Percentiles rank a stretch among this genome's conserved stretches.
These are phyloP conservation scores for Juncus inflexus DNA, from an alignment of 176 grass and related monocot genomes.

Conservation along the genomic window DNA sequence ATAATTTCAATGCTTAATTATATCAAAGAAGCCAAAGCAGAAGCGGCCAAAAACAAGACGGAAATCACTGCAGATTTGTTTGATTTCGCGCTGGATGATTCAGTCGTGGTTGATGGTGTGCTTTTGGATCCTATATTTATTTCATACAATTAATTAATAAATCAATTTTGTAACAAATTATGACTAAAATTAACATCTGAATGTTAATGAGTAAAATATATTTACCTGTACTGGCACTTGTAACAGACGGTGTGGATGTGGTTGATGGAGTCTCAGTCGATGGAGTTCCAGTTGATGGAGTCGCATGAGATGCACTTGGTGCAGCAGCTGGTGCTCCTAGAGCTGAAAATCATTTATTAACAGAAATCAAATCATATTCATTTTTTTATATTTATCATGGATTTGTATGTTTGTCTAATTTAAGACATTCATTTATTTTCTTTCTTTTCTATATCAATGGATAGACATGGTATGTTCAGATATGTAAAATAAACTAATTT, in stretches of 20 bases:
- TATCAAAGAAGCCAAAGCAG: slow-evolving; percentile 12
- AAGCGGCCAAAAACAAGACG: slow-evolving; percentile 17
- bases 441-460: too few relatives aligned
- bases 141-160: not conserved
- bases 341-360: slow-evolving; percentile 3
- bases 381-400: not conserved
- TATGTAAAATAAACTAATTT: too few relatives aligned
- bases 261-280: slow-evolving; percentile 12
- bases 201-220: not conserved
- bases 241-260: slow-evolving; percentile 14
- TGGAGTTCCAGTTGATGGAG: too few relatives aligned
- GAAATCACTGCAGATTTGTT: slow-evolving; percentile 18
- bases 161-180: not conserved
- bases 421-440: too few relatives aligned
- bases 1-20: not conserved
- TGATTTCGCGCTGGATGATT: slow-evolving; percentile 16
- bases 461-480: too few relatives aligned
- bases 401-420: too few relatives aligned
- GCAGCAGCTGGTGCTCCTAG: slow-evolving; percentile 25
- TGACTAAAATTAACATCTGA: too few relatives aligned
- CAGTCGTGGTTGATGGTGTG: slow-evolving; percentile 10
- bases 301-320: slow-evolving; percentile 8
- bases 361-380: slow-evolving; percentile 17
- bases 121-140: slow-evolving; percentile 26
- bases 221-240: slow-evolving; percentile 14